phyloP scores from a whole-genome alignment of 2,329 filamentous ascomycete species.

The Penicillium nordicum region DNA sequence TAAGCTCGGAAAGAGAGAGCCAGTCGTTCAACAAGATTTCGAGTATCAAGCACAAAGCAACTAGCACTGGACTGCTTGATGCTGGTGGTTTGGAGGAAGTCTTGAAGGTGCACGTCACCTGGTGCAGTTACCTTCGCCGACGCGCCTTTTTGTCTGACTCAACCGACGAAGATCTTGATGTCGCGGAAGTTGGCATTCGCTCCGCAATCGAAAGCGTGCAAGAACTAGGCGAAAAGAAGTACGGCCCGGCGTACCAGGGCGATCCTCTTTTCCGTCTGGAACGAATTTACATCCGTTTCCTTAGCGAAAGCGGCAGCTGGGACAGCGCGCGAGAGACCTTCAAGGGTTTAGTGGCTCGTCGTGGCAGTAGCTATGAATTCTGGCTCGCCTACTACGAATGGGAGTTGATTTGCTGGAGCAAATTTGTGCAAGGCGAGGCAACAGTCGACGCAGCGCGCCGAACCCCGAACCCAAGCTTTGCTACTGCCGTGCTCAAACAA shows the following conservation, averaged over 20 bases:
- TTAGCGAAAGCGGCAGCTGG: conserved; percentile 76
- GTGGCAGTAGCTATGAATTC: conserved; percentile 81
- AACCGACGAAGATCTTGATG: conserved; percentile 77
- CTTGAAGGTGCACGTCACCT: conserved; percentile 85
- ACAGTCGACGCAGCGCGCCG: conserved; percentile 54
- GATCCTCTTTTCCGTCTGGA: conserved; percentile 87
- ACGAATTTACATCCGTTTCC: conserved; percentile 85
- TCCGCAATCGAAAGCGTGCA: conserved; percentile 83
- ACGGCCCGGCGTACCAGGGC: conserved; percentile 73
- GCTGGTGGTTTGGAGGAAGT: conserved; percentile 82
- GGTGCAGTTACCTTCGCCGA: conserved; percentile 90
- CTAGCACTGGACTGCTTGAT: conserved; percentile 78
- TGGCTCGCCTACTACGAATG: conserved; percentile 91
- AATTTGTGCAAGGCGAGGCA: conserved; percentile 52
- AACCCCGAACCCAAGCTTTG: conserved; percentile 64
- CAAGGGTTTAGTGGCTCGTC: conserved; percentile 65
- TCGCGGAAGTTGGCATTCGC: conserved; percentile 83
- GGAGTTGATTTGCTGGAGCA: conserved; percentile 74
- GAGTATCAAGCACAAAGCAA: conserved; percentile 87
- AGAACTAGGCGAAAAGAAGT: conserved; percentile 71
- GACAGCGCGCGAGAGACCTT: conserved; percentile 75
- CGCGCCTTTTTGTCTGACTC: conserved; percentile 72
- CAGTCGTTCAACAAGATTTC: conserved; percentile 78
- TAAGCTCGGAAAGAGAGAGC: conserved; percentile 75
- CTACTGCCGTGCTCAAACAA: conserved; percentile 72